phyloP scores from a whole-genome alignment of 2,329 filamentous ascomycete species.

The Rhytidhysteron rufulum region DNA sequence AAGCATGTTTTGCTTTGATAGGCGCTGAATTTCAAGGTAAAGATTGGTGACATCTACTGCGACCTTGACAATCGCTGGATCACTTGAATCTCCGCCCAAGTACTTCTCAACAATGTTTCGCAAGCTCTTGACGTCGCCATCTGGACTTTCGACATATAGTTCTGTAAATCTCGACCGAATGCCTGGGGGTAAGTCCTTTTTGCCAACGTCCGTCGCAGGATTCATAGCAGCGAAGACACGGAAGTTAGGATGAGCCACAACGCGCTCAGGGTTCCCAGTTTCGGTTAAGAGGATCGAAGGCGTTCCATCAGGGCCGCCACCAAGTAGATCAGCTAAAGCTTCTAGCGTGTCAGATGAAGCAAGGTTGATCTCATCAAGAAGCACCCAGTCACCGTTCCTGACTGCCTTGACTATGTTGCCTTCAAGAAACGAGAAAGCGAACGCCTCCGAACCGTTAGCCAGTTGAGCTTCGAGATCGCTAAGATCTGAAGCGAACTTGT shows the following conservation, averaged over 20 bases:
- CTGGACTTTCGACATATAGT: constrained; percentile 87
- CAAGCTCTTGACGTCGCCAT: constrained; percentile 80
- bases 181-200: constrained; percentile 85
- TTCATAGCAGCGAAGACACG: constrained; percentile 99
- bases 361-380: constrained; percentile 95
- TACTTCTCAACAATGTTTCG: constrained; percentile 86
- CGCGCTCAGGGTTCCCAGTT: constrained; percentile 86
- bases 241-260: constrained; percentile 87
- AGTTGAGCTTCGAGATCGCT: constrained; percentile 78
- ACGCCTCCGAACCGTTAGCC: constrained; percentile 65
- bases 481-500: constrained; percentile 69
- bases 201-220: constrained; percentile 93
- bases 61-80: constrained; percentile 64
- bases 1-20: constrained; percentile 76
- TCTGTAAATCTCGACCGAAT: constrained; percentile 93
- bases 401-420: constrained; percentile 96
- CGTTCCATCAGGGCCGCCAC: constrained; percentile 63
- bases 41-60: constrained; percentile 78
- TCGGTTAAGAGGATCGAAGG: constrained; percentile 90
- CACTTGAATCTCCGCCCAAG: constrained; percentile 63
- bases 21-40: constrained; percentile 80
- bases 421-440: constrained; percentile 94
- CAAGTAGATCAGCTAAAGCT: constrained; percentile 82
- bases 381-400: constrained; percentile 92
- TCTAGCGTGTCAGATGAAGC: constrained; percentile 93